Conservation (phyloP, 2,329 filamentous ascomycete species). For the Hypoxylon sp. region DNA sequence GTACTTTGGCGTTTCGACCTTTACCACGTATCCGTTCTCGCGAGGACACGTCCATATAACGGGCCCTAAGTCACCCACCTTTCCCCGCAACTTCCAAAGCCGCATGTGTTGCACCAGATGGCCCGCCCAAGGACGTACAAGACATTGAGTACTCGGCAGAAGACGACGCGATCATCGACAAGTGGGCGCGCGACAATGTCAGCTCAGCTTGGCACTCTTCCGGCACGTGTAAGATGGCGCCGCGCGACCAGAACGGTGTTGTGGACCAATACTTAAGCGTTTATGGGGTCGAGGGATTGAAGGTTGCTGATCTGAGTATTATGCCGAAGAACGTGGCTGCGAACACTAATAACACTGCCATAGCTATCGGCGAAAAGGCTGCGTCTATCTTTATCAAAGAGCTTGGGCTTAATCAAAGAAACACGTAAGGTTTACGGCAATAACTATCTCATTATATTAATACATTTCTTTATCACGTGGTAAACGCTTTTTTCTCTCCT, state of each 20-base stretch:
- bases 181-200: background rate
- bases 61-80: slow-evolving; percentile 48
- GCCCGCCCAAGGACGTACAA: background rate
- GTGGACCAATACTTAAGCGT: background rate
- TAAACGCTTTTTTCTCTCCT: too few relatives aligned
- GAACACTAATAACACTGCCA: slow-evolving; percentile 5
- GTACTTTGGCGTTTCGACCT: background rate
- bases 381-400: background rate
- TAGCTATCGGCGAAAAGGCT: slow-evolving; percentile 4
- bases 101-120: background rate
- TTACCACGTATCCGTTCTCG: slow-evolving; percentile 68
- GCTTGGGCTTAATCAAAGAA: background rate
- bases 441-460: too few relatives aligned
- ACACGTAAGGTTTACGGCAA: too few relatives aligned
- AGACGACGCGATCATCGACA: background rate
- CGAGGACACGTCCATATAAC: slow-evolving; percentile 74
- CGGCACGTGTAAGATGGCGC: slow-evolving; percentile 2
- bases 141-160: background rate
- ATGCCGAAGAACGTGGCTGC: background rate
- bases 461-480: too few relatives aligned
- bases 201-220: background rate
- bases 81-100: background rate
- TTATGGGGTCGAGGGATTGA: background rate
- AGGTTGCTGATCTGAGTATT: background rate
- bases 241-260: background rate